These are phyloP conservation scores for Moesziomyces parantarcticus DNA, from an alignment of 1,284 basidiomycete species.

Conservation along the genomic window DNA sequence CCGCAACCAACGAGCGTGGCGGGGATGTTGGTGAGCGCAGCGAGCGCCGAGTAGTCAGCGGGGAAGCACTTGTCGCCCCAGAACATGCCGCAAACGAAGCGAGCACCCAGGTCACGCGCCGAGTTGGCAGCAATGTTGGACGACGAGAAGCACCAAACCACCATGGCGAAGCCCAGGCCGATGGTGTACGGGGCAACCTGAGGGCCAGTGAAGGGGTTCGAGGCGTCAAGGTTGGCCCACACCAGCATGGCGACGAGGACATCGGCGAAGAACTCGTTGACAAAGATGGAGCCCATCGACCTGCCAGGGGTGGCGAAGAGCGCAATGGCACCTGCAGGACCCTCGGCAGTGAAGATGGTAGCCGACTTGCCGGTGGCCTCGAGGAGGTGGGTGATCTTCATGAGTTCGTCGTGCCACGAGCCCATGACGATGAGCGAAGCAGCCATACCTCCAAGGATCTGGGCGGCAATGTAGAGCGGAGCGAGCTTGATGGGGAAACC, in stretches of 20 bases:
- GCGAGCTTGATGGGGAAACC: conserved; percentile 56
- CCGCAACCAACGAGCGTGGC: conserved; percentile 48
- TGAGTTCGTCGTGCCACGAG: conserved; percentile 48
- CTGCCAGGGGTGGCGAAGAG: conserved; percentile 55
- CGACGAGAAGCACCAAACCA: conserved; percentile 55
- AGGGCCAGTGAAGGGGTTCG: conserved; percentile 55
- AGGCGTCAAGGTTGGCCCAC: conserved; percentile 54
- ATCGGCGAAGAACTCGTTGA: conserved; percentile 57
- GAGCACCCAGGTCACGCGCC: conserved; percentile 52
- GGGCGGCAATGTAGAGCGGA: conserved; percentile 52
- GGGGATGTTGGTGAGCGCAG: conserved; percentile 57
- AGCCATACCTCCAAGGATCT: conserved; percentile 52
- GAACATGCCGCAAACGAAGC: conserved; percentile 55
- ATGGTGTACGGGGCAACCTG: conserved; percentile 55
- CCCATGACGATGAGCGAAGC: conserved; percentile 51
- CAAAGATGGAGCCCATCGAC: conserved; percentile 45
- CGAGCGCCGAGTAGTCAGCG: conserved; percentile 45
- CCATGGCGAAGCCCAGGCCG: conserved; percentile 52
- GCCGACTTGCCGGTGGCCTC: conserved; percentile 39
- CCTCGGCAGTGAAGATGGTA: conserved; percentile 47
- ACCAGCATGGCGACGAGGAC: conserved; percentile 54
- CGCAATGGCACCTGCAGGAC: conserved; percentile 55
- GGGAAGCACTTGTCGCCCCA: conserved; percentile 57
- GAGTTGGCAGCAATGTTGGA: conserved; percentile 55
- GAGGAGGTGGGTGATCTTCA: conserved; percentile 39